phyloP scores from a whole-genome alignment of 2,329 filamentous ascomycete species.

The Plectosphaerella plurivora region DNA sequence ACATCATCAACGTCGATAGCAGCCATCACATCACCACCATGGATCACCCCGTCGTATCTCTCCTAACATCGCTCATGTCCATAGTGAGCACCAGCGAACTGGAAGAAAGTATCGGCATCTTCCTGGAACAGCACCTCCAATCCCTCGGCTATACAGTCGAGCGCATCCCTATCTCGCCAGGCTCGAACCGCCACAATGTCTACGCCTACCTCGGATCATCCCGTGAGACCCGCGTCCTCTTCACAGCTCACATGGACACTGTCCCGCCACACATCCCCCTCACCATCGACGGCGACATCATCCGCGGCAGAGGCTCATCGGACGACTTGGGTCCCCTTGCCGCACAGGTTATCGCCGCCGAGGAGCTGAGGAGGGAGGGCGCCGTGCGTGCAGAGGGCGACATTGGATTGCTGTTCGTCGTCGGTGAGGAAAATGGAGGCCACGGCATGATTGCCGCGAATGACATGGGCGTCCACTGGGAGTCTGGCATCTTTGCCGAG shows the following conservation, averaged over 20 bases:
- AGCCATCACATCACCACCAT: too few species aligned
- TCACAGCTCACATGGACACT: slow-evolving; percentile 30
- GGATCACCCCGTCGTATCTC: slow-evolving; percentile 15
- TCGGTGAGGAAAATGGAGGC: slow-evolving; percentile 18
- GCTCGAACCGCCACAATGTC: slow-evolving; percentile 28
- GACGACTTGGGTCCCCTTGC: slow-evolving; percentile 30
- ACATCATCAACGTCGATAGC: too few species aligned
- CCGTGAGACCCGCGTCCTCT: slow-evolving; percentile 23
- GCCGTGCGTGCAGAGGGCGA: slow-evolving; percentile 12
- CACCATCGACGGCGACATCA: slow-evolving; percentile 26
- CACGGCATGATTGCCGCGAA: slow-evolving; percentile 26
- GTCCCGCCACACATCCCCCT: slow-evolving; percentile 50
- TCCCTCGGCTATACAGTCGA: slow-evolving; percentile 28
- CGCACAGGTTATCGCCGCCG: slow-evolving; percentile 13
- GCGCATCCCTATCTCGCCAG: slow-evolving; percentile 24
- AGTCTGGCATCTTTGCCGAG: slow-evolving; percentile 19
- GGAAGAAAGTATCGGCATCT: slow-evolving; percentile 27
- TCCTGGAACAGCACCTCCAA: slow-evolving; percentile 24
- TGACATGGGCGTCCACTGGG: slow-evolving; percentile 28
- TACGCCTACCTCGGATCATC: slow-evolving; percentile 29
- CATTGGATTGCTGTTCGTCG: slow-evolving; percentile 15
- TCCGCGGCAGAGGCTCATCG: slow-evolving; percentile 41
- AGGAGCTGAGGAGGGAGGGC: slow-evolving; percentile 12
- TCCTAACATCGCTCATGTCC: slow-evolving; percentile 27
- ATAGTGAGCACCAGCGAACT: slow-evolving; percentile 30